phyloP scores from a whole-genome alignment of 768 basidiomycete genomes.

The Exsudoporus frostii region DNA sequence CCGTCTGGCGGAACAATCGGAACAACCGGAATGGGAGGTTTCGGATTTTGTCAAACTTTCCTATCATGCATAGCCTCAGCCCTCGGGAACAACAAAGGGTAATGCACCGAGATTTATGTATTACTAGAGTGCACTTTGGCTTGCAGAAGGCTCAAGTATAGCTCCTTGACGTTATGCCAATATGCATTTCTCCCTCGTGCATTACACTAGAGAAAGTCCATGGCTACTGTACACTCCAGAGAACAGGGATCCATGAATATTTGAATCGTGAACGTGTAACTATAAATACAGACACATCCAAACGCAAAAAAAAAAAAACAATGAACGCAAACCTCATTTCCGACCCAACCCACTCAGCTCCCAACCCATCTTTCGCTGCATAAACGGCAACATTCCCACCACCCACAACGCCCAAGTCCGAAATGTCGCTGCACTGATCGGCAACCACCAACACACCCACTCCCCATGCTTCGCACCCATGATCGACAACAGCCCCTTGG shows the following conservation, averaged over 20 bases:
- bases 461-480: slow-evolving; percentile 16
- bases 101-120: no score
- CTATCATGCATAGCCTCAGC: no score
- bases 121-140: no score
- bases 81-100: no score
- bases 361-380: slow-evolving; percentile 21
- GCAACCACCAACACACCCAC: slow-evolving; percentile 26
- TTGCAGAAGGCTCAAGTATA: no score
- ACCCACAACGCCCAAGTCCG: slow-evolving; percentile 29
- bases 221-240: background rate
- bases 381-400: slow-evolving; percentile 17
- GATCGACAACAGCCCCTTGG: slow-evolving; percentile 34
- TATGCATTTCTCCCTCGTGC: no score
- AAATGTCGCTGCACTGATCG: slow-evolving; percentile 23
- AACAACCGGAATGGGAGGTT: no score
- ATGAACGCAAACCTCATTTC: slow-evolving; percentile 4
- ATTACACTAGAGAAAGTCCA: no score
- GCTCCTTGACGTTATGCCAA: no score
- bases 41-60: no score
- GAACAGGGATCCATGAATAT: background rate
- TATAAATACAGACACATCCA: background rate
- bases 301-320: background rate
- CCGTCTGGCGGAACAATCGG: no score
- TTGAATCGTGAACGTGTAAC: background rate
- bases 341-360: slow-evolving; percentile 27